Evolutionary conservation across 169 alveolate genomes (phyloP).

Genomic region (Plasmodium gonderi): DNA sequence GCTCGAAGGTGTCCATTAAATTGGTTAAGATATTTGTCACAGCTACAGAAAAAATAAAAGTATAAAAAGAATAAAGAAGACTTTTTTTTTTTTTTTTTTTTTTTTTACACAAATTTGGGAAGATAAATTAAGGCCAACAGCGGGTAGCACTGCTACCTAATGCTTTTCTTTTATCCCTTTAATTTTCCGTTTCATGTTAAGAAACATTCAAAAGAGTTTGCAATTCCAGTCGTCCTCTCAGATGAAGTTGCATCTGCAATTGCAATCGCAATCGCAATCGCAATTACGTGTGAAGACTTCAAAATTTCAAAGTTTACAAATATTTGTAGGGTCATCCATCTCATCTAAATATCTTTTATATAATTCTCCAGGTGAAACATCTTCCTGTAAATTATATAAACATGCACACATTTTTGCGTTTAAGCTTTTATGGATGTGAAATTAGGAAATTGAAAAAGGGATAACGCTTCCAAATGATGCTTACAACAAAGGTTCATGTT

Average conservation of each 20-base stretch:
- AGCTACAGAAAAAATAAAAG: conserved; percentile 3
- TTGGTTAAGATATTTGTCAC: conserved; percentile 12
- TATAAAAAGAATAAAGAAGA: not conserved
- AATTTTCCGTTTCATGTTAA: not conserved
- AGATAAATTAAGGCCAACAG: not conserved
- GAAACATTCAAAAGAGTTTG: not conserved
- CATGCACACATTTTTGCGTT: conserved; percentile 4
- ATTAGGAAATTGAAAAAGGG: not conserved
- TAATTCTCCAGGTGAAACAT: conserved; percentile 26
- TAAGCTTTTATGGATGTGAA: too few relatives aligned
- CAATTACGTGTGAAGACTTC: not conserved
- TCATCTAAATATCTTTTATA: conserved; percentile 19
- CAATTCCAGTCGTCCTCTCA: too few relatives aligned
- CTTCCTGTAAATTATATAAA: not conserved
- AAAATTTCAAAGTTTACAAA: not conserved
- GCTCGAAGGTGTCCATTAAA: conserved; percentile 24
- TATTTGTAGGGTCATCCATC: conserved; percentile 17
- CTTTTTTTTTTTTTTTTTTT: not conserved
- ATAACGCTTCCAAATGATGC: not conserved
- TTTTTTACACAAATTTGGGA: not conserved
- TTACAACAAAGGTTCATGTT: not conserved
- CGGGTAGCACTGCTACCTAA: not conserved
- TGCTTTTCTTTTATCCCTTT: not conserved
- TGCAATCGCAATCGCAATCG: too few relatives aligned
- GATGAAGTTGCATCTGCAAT: too few relatives aligned